These are phyloP conservation scores for Acanthamoeba quina DNA, from an alignment of 208 protist genomes.

Conservation along the genomic window DNA sequence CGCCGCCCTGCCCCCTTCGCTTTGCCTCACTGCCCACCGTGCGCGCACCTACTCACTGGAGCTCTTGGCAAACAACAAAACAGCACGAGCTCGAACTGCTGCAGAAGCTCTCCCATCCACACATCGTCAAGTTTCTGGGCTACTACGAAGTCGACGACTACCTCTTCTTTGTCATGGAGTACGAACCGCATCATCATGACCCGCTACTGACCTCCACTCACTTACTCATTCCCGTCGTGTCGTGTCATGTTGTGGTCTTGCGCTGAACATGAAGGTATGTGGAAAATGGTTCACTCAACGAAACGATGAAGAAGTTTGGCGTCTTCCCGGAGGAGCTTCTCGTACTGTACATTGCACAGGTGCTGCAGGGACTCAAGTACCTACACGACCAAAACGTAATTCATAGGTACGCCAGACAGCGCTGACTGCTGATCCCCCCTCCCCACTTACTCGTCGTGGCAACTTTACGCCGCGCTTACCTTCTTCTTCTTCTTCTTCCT, in stretches of 20 bases:
- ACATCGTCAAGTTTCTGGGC: constrained; percentile 92
- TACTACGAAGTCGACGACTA: constrained; percentile 77
- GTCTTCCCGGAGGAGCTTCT: constrained; percentile 92
- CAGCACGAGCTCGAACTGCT: constrained; percentile 86
- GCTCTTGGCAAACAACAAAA: too few species aligned
- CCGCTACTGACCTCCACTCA: constrained; percentile 7
- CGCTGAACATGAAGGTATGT: constrained; percentile 80
- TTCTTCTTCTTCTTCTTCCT: background rate
- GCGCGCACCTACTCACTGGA: constrained; percentile 65
- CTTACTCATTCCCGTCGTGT: background rate
- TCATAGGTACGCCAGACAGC: constrained; percentile 80
- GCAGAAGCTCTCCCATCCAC: constrained; percentile 88
- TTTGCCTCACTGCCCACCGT: constrained; percentile 65
- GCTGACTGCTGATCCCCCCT: background rate
- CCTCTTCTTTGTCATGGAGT: constrained; percentile 81
- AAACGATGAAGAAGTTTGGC: constrained; percentile 93
- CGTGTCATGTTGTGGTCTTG: background rate
- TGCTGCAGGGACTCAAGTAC: constrained; percentile 92
- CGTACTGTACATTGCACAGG: constrained; percentile 90
- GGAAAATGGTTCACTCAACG: constrained; percentile 93
- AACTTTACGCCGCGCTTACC: background rate
- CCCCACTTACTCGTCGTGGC: background rate
- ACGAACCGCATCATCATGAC: background rate
- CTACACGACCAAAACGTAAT: constrained; percentile 93
- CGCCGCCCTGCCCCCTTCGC: background rate